phyloP scores from a whole-genome alignment of 257 asterid genomes.

The Penstemon davidsonii region DNA sequence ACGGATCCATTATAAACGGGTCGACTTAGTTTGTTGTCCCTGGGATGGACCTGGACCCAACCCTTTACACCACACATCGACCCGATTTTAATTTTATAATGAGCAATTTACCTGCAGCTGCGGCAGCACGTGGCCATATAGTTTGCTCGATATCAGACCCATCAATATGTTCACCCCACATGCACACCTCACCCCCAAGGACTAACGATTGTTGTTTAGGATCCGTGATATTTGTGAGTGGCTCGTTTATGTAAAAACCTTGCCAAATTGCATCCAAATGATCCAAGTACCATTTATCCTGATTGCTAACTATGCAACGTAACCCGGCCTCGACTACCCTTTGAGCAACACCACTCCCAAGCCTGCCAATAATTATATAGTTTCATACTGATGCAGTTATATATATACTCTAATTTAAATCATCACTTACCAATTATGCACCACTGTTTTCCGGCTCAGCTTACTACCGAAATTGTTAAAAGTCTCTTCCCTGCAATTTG shows the following conservation, averaged over 20 bases:
- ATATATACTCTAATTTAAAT: not conserved
- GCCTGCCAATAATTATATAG: conserved; percentile 46
- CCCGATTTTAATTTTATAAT: not conserved
- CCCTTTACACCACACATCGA: no score
- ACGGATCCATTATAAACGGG: no score
- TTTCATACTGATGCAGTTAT: not conserved
- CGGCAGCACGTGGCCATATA: conserved; percentile 97
- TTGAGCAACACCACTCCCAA: conserved; percentile 76
- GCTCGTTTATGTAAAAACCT: conserved; percentile 78
- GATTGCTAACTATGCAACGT: conserved; percentile 92
- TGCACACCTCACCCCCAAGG: conserved; percentile 89
- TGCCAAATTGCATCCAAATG: conserved; percentile 81
- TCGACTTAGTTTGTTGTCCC: no score
- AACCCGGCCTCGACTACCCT: conserved; percentile 68
- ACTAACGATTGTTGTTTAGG: conserved; percentile 65
- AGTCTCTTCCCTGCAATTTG: conserved; percentile 81
- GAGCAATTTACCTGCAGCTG: conserved; percentile 80
- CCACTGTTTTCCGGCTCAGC: conserved; percentile 74
- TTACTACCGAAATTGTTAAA: conserved; percentile 86
- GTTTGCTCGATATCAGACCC: conserved; percentile 84
- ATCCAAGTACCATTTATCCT: conserved; percentile 91
- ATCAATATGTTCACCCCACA: conserved; percentile 84
- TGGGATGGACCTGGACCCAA: no score
- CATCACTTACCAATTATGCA: conserved; percentile 77
- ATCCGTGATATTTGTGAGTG: conserved; percentile 70